Evolutionary conservation across 495 filamentous ascomycete species (phyloP), one percentile per base, ranked within the genome.

Genomic region (Xylaria longipes): DNA sequence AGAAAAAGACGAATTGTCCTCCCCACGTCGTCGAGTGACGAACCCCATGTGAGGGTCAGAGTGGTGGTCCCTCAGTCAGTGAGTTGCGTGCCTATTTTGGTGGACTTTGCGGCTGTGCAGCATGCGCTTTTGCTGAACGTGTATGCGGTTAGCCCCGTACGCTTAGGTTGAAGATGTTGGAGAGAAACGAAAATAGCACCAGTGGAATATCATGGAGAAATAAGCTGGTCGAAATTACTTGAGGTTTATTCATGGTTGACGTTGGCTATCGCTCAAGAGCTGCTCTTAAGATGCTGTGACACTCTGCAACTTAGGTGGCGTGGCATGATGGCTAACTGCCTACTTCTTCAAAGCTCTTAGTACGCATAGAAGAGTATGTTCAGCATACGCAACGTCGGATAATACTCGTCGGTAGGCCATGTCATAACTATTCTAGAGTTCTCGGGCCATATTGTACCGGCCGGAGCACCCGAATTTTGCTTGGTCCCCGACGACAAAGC

Each of bases 81-180:
- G 48, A 71, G 37, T 29, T 58, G 62, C 14, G 62, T 66, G 39
- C 48, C 69, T 65, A 71, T 71, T 71, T 56, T 50, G 61, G 69
- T 71, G 52, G 20, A 66, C 39, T 43, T 66, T 71, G 58, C 69
- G 69, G 69, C 69, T 71, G 62, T 71, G 69, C 43, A 61, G 31
- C 37, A 48, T 71, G 39, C 50, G 35, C 15, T 52, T 57, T 45
- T 39, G 41, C 31, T 50, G 45, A 50, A 64, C 60, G 25, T 54
- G 39, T 46, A 66, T 64, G 62, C 69, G 62, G 69, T 71, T 52
- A 71, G 69, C 69, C 22, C 68, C 68, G 57, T 70, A 29, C 14
- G 33, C 43, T 63, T 33, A 48, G 69, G 25, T 65, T 33, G 62
- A 66, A 29, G 46, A 63, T n/a, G 46, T 52, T 37, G 60, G 43